These are phyloP conservation scores for Zygnema circumcarinatum DNA, from an alignment of 139 green algal genomes.

Conservation along the genomic window DNA sequence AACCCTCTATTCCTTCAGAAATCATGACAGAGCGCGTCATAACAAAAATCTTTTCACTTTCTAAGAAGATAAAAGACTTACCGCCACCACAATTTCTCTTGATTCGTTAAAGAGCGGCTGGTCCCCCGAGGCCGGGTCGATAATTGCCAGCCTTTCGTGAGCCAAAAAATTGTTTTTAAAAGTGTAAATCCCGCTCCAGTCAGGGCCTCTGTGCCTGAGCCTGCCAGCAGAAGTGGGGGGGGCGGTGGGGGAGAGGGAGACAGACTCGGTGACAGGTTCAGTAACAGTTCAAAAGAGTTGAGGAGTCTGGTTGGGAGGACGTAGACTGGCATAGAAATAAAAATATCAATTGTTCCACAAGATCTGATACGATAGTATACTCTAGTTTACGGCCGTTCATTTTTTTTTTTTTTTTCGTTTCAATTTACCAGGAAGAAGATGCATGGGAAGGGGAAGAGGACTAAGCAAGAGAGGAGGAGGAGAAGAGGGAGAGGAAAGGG, in stretches of 20 bases:
- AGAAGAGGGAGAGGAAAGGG: neutral
- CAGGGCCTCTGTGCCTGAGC: conserved; percentile 77
- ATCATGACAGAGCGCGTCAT: too few relatives aligned
- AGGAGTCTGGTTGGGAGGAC: too few relatives aligned
- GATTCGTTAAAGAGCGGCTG: conserved; percentile 77
- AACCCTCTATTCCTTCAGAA: too few relatives aligned
- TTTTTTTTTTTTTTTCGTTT: too few relatives aligned
- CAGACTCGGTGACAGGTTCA: neutral
- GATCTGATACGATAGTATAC: too few relatives aligned
- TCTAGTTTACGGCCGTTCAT: too few relatives aligned
- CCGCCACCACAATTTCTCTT: conserved; percentile 55
- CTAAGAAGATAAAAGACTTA: too few relatives aligned
- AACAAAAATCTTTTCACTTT: too few relatives aligned
- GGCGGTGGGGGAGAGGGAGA: neutral
- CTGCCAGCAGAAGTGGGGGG: neutral
- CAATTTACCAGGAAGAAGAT: too few relatives aligned
- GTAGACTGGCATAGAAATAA: too few relatives aligned
- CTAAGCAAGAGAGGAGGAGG: too few relatives aligned
- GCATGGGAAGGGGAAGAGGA: neutral
- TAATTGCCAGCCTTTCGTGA: conserved; percentile 85
- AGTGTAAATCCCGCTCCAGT: conserved; percentile 72
- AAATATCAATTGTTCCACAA: too few relatives aligned
- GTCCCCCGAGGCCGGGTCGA: conserved; percentile 68
- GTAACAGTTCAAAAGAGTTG: conserved; percentile 12
- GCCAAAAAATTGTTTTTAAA: conserved; percentile 72